Percentiles rank a stretch among this genome's conserved stretches.
These are phyloP conservation scores for Hypholoma fasciculare DNA, from an alignment of 768 basidiomycete species.

Conservation along the genomic window DNA sequence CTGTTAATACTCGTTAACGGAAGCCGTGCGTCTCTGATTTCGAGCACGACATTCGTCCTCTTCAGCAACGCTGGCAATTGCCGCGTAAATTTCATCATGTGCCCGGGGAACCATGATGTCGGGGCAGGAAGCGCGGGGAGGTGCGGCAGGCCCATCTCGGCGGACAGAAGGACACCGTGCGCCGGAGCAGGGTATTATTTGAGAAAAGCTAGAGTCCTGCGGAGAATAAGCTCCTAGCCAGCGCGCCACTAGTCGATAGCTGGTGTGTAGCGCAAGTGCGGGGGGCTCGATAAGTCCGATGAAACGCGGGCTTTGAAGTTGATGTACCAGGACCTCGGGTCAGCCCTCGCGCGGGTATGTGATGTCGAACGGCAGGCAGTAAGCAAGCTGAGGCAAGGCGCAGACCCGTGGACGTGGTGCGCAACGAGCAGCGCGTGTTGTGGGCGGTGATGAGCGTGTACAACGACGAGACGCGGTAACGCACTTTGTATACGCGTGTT, in stretches of 20 bases:
- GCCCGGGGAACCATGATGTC: conserved; percentile 94
- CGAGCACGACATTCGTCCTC: conserved; percentile 88
- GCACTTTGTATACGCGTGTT: conserved; percentile 12
- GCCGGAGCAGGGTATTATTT: conserved; percentile 4
- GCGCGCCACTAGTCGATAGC: conserved; percentile 8
- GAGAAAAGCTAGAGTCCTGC: background rate
- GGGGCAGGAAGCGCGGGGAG: conserved; percentile 59
- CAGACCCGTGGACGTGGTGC: background rate
- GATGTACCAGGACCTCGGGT: conserved; percentile 19
- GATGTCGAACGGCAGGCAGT: conserved; percentile 6
- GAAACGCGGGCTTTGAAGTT: conserved; percentile 20
- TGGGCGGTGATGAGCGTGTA: background rate
- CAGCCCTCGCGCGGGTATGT: conserved; percentile 9
- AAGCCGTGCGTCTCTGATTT: conserved; percentile 90
- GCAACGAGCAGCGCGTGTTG: background rate
- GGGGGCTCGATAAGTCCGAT: conserved; percentile 18
- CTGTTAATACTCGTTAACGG: conserved; percentile 94
- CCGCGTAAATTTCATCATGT: conserved; percentile 88
- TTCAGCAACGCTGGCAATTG: conserved; percentile 75
- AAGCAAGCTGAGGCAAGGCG: background rate
- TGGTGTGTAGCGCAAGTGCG: conserved; percentile 9
- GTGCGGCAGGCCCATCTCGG: conserved; percentile 32
- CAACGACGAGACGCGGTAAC: background rate
- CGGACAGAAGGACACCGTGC: conserved; percentile 1
- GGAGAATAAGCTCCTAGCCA: conserved; percentile 2